Conservation (phyloP, 495 filamentous ascomycete genomes). For the Pyronema omphalodes region DNA sequence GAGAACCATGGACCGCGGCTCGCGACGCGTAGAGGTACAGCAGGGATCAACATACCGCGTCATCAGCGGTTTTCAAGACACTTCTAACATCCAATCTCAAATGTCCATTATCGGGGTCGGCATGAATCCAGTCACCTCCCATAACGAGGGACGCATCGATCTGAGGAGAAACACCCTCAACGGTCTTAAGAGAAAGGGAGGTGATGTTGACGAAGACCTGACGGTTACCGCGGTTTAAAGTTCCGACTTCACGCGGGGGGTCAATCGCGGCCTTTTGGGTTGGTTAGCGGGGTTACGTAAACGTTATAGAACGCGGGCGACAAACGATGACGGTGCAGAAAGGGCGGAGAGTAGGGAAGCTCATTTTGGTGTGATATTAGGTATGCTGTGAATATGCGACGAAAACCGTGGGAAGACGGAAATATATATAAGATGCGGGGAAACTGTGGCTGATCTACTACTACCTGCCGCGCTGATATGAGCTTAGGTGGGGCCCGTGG, state of each 20-base stretch:
- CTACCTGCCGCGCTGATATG: no score
- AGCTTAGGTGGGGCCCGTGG: no score
- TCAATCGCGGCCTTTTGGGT: neutral
- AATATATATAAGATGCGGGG: no score
- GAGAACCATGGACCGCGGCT: no score
- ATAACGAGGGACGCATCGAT: neutral
- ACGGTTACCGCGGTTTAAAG: neutral
- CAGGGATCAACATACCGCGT: neutral
- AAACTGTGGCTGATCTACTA: no score
- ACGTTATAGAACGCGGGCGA: neutral
- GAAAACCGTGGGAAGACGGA: no score
- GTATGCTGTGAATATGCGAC: neutral
- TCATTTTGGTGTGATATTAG: neutral
- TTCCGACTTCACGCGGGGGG: neutral
- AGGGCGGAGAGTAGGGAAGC: neutral
- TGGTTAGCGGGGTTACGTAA: neutral
- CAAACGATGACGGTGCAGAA: neutral
- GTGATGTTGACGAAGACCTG: constrained; percentile 3
- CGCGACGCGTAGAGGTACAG: neutral
- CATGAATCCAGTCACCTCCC: constrained; percentile 4
- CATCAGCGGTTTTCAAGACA: neutral
- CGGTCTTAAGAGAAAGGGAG: neutral
- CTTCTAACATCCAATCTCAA: neutral
- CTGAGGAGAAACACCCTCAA: neutral
- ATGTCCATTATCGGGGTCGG: neutral